Conservation (phyloP, 2,329 filamentous ascomycete species). For the Curvularia spicifera region DNA sequence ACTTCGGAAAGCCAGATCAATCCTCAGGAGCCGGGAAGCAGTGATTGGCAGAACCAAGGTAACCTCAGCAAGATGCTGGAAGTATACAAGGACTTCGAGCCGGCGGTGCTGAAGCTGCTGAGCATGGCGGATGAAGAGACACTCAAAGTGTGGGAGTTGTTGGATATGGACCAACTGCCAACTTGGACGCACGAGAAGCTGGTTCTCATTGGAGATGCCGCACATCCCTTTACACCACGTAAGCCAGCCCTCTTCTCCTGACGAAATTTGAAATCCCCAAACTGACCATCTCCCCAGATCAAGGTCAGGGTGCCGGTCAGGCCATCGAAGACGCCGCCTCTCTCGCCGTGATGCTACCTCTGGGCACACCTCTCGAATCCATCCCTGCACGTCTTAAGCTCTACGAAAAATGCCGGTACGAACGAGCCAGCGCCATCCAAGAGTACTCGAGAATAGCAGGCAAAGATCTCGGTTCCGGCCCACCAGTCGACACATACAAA, state of each 20-base stretch:
- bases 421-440: constrained; percentile 65
- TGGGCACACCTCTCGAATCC: constrained; percentile 53
- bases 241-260: constrained; percentile 24
- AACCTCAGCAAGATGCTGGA: constrained; percentile 50
- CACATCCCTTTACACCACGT: constrained; percentile 71
- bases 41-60: constrained; percentile 49
- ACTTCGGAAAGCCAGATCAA: constrained; percentile 39
- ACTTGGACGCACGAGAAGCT: constrained; percentile 62
- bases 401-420: constrained; percentile 65
- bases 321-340: constrained; percentile 72
- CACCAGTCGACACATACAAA: constrained; percentile 42
- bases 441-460: constrained; percentile 63
- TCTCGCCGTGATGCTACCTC: constrained; percentile 62
- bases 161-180: constrained; percentile 66
- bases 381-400: constrained; percentile 64
- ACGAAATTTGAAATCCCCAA: neutral
- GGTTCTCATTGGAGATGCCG: constrained; percentile 69
- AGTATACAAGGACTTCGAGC: constrained; percentile 50
- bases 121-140: constrained; percentile 49
- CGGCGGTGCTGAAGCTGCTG: constrained; percentile 46
- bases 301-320: constrained; percentile 66
- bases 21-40: constrained; percentile 14
- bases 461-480: constrained; percentile 51
- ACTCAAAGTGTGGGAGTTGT: constrained; percentile 47
- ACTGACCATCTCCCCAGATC: constrained; percentile 46